These are phyloP conservation scores for Ophiostoma angusticollis DNA, from an alignment of 2,329 filamentous ascomycete species.

Conservation along the genomic window DNA sequence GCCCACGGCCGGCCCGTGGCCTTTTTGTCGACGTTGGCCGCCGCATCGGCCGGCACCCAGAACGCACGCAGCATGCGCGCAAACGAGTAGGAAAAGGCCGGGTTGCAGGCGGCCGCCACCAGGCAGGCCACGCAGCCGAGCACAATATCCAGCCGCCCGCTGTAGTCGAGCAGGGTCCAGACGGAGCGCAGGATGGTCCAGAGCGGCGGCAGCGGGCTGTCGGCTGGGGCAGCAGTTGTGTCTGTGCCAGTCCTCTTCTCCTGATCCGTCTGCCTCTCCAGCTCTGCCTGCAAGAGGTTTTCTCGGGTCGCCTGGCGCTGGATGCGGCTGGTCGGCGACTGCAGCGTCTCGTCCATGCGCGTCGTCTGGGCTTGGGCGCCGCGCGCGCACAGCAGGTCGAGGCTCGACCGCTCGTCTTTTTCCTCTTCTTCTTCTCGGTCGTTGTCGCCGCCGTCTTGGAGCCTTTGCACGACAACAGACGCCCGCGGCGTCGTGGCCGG, in stretches of 20 bases:
- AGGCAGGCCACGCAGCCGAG: slow-evolving; percentile 49
- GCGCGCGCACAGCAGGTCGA: slow-evolving; percentile 8
- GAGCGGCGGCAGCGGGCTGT: slow-evolving; percentile 23
- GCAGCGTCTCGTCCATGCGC: slow-evolving; percentile 1
- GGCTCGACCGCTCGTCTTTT: background rate
- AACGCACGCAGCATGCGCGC: slow-evolving; percentile 60
- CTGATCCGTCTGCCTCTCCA: too few species aligned
- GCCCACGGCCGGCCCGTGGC: slow-evolving; percentile 52
- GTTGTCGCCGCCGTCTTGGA: background rate
- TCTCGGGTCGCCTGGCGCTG: too few species aligned
- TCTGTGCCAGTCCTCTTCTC: background rate
- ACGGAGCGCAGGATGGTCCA: slow-evolving; percentile 52
- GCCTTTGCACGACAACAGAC: too few species aligned
- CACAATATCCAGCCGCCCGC: slow-evolving; percentile 41
- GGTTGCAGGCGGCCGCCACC: slow-evolving; percentile 48
- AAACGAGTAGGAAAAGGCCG: slow-evolving; percentile 65
- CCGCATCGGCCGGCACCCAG: slow-evolving; percentile 38
- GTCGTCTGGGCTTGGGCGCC: slow-evolving; percentile 6
- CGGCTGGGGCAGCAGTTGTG: background rate
- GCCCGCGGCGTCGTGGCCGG: background rate
- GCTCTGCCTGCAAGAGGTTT: too few species aligned
- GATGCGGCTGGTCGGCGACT: background rate
- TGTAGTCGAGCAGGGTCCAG: slow-evolving; percentile 48
- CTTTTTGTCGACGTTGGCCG: slow-evolving; percentile 31
- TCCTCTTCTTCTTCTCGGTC: background rate